Conservation (phyloP, 192 early-diverging fungal species). For the Backusella luteola region DNA sequence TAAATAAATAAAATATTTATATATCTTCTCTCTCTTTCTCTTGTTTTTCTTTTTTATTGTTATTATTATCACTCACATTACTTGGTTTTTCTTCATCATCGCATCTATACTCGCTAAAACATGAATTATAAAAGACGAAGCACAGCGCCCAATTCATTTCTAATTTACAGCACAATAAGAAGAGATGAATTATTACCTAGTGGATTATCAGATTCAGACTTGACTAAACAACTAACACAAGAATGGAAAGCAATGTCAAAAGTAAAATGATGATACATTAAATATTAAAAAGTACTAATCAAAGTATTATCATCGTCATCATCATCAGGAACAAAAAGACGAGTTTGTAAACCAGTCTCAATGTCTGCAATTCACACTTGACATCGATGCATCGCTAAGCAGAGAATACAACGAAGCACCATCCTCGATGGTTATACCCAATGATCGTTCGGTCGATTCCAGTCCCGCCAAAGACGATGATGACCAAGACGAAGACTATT, state of each 20-base stretch:
- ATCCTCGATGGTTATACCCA: conserved; percentile 16
- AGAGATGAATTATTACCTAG: background rate
- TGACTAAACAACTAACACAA: background rate
- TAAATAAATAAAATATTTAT: conserved; percentile 1
- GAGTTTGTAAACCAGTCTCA: conserved; percentile 12
- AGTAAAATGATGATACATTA: background rate
- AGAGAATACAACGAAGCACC: background rate
- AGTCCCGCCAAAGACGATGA: background rate
- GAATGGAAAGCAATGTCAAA: conserved; percentile 16
- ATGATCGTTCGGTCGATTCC: background rate
- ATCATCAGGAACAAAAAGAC: background rate
- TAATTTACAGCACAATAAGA: conserved; percentile 10
- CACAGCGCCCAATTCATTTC: conserved; percentile 2
- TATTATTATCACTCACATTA: background rate
- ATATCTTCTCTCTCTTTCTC: background rate
- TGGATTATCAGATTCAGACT: background rate
- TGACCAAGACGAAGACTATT: background rate
- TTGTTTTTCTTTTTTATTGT: background rate
- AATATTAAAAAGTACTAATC: background rate
- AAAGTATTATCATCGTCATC: too few relatives aligned
- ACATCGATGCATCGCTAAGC: background rate
- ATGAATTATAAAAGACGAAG: background rate
- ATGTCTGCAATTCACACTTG: conserved; percentile 10
- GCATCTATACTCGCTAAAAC: background rate
- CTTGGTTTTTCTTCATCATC: background rate